Conservation (phyloP, 108 stramenopile genomes). For the Cyclotella baltica region DNA sequence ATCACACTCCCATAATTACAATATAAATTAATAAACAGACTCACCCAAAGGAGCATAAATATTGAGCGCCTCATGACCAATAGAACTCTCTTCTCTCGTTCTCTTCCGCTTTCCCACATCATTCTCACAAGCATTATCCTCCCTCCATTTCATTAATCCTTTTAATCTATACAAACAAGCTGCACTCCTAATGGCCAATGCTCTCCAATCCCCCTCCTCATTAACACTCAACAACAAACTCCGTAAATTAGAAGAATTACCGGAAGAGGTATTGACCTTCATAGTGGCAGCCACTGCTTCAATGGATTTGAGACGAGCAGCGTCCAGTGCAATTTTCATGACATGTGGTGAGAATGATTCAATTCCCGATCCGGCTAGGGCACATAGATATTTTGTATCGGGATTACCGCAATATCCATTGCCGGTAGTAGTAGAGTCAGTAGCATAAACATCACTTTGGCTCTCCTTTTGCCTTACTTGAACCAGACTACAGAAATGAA, state of each 20-base stretch:
- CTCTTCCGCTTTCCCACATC: slow-evolving; percentile 7
- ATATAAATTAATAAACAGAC: neutral
- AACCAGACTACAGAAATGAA: slow-evolving; percentile 70
- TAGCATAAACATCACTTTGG: neutral
- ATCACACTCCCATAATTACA: neutral
- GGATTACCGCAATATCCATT: neutral
- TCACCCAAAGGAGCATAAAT: slow-evolving; percentile 80
- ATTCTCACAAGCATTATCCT: neutral
- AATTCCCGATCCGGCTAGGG: slow-evolving; percentile 47
- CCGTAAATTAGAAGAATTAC: slow-evolving; percentile 62
- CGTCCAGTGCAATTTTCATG: slow-evolving; percentile 68
- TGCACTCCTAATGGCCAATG: slow-evolving; percentile 82
- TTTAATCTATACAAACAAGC: slow-evolving; percentile 78
- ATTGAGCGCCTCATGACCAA: slow-evolving; percentile 77
- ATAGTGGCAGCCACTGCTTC: slow-evolving; percentile 59
- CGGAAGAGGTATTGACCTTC: slow-evolving; percentile 10
- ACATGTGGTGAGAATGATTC: slow-evolving; percentile 62
- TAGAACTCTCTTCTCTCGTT: slow-evolving; percentile 53
- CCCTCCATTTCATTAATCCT: slow-evolving; percentile 43
- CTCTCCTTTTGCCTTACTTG: slow-evolving; percentile 44
- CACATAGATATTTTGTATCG: slow-evolving; percentile 45
- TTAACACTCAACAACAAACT: slow-evolving; percentile 63
- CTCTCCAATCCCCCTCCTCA: slow-evolving; percentile 77
- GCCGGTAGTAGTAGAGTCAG: neutral
- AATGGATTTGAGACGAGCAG: slow-evolving; percentile 71